phyloP scores from a whole-genome alignment of 192 early-diverging fungal species.

The Rhizophlyctis rosea region DNA sequence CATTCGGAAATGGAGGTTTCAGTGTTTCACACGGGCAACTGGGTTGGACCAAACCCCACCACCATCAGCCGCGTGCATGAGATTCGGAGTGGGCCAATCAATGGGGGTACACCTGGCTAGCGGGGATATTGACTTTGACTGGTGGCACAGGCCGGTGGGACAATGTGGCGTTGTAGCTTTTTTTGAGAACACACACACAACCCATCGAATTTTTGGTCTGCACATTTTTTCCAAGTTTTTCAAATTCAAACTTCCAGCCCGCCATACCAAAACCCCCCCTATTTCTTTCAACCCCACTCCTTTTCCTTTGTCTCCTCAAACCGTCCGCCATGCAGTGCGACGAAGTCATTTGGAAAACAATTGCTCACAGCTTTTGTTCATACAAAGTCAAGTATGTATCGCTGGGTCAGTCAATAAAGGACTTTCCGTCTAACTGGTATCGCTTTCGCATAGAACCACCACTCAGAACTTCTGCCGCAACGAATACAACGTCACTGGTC shows the following conservation, averaged over 20 bases:
- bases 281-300: not conserved
- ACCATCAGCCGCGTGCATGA: too few species aligned
- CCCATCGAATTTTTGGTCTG: not conserved
- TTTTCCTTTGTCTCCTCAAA: too few species aligned
- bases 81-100: too few species aligned
- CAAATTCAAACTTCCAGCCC: not conserved
- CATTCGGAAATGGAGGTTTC: too few species aligned
- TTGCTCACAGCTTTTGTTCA: constrained; percentile 95
- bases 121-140: too few species aligned
- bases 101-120: too few species aligned
- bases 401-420: too few species aligned
- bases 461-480: constrained; percentile 92
- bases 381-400: constrained; percentile 90
- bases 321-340: constrained; percentile 27
- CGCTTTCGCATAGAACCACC: constrained; percentile 54
- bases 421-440: not conserved
- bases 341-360: constrained; percentile 87
- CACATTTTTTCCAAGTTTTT: not conserved
- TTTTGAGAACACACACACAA: too few species aligned
- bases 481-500: constrained; percentile 93
- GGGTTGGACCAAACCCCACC: too few species aligned
- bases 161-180: too few species aligned
- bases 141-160: too few species aligned
- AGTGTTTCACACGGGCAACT: too few species aligned
- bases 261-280: not conserved